These are phyloP conservation scores for Prunus salicina DNA, from an alignment of 306 rosid genomes.

Conservation along the genomic window DNA sequence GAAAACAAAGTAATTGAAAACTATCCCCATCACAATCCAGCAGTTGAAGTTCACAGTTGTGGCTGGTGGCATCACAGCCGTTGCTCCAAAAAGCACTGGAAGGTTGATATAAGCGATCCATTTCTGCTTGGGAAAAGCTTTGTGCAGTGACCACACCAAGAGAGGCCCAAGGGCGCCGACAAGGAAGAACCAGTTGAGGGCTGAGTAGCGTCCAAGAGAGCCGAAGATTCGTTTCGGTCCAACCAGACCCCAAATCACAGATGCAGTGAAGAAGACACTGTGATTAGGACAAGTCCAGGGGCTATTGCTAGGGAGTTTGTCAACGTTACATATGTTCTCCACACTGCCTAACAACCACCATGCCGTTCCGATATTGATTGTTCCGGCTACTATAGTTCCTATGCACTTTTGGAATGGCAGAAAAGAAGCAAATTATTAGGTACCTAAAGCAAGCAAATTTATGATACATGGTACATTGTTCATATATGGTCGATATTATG, in stretches of 20 bases:
- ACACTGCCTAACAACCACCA: conserved; percentile 33
- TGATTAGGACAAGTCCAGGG: conserved; percentile 40
- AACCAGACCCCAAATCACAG: conserved; percentile 38
- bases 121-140: conserved; percentile 15
- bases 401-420: conserved; percentile 6
- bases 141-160: conserved; percentile 21
- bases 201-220: conserved; percentile 21
- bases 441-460: too few relatives aligned
- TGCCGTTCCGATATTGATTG: conserved; percentile 32
- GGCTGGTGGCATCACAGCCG: conserved; percentile 37
- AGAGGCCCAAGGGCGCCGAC: conserved; percentile 29
- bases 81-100: conserved; percentile 33
- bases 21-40: conserved; percentile 26
- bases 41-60: conserved; percentile 34
- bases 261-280: conserved; percentile 32
- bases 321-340: conserved; percentile 24
- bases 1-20: conserved; percentile 35
- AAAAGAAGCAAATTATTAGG: background rate
- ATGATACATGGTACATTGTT: background rate
- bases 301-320: conserved; percentile 25
- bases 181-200: conserved; percentile 39
- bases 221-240: conserved; percentile 38
- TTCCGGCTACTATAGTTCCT: conserved; percentile 35
- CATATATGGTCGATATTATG: too few relatives aligned
- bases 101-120: conserved; percentile 34